Percentiles rank a stretch among this genome's conserved stretches.
Evolutionary conservation across 2,329 filamentous ascomycete species (phyloP).

Genomic region (Teratosphaeria destructans): DNA sequence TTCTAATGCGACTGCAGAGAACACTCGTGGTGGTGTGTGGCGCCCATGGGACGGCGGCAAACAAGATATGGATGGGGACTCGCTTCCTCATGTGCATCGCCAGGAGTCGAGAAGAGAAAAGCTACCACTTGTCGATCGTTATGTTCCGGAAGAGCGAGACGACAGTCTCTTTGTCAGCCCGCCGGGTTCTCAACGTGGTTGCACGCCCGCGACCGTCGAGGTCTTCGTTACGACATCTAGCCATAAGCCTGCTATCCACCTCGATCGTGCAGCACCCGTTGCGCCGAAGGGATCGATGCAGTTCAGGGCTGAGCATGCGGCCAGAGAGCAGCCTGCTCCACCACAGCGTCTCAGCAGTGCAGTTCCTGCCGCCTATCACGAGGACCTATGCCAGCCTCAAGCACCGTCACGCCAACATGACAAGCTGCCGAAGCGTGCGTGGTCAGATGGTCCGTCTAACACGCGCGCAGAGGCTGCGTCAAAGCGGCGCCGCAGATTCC

Average conservation of each 20-base stretch:
- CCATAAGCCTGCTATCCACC: neutral
- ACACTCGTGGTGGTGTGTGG: neutral
- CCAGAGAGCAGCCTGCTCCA: neutral
- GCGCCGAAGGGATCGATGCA: neutral
- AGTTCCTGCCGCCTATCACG: neutral
- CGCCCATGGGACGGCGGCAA: neutral
- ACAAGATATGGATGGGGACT: neutral
- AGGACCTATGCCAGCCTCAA: neutral
- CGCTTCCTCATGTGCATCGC: neutral
- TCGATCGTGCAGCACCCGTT: neutral
- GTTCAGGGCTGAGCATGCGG: neutral
- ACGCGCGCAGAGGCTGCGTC: neutral
- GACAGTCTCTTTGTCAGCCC: neutral
- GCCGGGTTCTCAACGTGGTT: neutral
- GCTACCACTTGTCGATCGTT: neutral
- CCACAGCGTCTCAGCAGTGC: neutral
- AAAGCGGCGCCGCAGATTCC: neutral
- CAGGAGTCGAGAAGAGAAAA: neutral
- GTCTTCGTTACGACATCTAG: neutral
- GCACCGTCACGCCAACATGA: neutral
- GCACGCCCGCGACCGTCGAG: neutral
- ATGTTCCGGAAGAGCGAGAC: neutral
- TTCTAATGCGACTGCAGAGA: neutral
- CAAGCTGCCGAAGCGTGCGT: neutral
- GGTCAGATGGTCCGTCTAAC: neutral